A percentile compares a stretch with the other conserved stretches of the same genome.
Evolutionary conservation across 78 protist genomes (phyloP).

Genomic region (Guillardia theta): DNA sequence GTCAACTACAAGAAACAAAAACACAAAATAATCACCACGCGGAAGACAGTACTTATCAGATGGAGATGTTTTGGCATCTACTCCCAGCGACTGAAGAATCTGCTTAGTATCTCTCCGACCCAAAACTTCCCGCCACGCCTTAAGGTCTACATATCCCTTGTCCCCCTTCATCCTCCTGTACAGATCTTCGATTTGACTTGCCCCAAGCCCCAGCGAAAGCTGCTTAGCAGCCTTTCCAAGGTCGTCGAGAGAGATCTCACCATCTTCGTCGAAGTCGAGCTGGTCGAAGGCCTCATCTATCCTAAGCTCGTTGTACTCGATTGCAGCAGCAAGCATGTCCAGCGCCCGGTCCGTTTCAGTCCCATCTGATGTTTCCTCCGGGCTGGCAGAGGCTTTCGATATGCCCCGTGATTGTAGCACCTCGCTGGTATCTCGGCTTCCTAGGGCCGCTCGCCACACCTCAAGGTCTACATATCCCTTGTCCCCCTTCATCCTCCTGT

Average conservation of each 20-base stretch:
- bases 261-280: neutral
- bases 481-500: neutral
- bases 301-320: neutral
- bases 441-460: no score
- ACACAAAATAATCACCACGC: neutral
- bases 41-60: neutral
- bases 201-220: neutral
- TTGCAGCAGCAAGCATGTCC: no score
- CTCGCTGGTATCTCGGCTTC: no score
- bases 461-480: neutral
- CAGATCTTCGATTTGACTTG: neutral
- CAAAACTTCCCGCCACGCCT: no score
- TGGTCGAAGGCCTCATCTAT: neutral
- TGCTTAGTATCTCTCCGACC: no score
- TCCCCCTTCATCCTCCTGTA: neutral
- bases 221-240: neutral
- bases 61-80: neutral
- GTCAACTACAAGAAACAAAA: no score
- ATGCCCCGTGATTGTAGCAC: neutral
- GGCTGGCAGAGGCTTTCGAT: no score
- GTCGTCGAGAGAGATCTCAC: neutral
- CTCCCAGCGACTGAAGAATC: neutral
- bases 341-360: no score
- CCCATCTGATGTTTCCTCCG: no score
- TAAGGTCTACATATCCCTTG: neutral